phyloP scores from a whole-genome alignment of 1,284 basidiomycete species.

The Coniophora puteana region DNA sequence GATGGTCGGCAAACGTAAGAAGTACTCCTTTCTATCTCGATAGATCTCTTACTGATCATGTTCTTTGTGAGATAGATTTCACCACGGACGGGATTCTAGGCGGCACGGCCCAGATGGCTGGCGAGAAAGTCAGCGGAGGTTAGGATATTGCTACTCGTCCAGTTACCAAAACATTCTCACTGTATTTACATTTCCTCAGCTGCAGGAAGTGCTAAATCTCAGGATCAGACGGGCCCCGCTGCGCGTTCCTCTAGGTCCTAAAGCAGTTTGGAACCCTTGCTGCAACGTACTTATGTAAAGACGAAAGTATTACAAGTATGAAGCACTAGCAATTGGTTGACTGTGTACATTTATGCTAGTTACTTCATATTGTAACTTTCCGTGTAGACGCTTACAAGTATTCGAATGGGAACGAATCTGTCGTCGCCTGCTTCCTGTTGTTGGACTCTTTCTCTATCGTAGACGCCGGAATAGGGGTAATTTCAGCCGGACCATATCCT shows the following conservation, averaged over 20 bases:
- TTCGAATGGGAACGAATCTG: no score
- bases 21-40: not conserved
- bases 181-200: not conserved
- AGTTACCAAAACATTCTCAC: not conserved
- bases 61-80: not conserved
- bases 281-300: no score
- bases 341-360: no score
- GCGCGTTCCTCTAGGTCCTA: not conserved
- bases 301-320: no score
- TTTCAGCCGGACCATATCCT: no score
- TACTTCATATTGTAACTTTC: no score
- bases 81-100: not conserved
- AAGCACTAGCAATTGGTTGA: no score
- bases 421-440: no score
- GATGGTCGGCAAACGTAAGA: not conserved
- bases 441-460: no score
- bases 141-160: not conserved
- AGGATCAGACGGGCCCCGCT: not conserved
- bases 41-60: not conserved
- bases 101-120: not conserved
- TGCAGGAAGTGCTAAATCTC: not conserved
- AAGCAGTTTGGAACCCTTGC: no score
- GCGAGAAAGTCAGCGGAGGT: conserved; percentile 1
- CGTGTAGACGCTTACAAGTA: no score
- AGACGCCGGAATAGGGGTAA: no score